Base-by-base conservation (phyloP, 176 grass and related monocot species). In the Oryza coarctata region DNA sequence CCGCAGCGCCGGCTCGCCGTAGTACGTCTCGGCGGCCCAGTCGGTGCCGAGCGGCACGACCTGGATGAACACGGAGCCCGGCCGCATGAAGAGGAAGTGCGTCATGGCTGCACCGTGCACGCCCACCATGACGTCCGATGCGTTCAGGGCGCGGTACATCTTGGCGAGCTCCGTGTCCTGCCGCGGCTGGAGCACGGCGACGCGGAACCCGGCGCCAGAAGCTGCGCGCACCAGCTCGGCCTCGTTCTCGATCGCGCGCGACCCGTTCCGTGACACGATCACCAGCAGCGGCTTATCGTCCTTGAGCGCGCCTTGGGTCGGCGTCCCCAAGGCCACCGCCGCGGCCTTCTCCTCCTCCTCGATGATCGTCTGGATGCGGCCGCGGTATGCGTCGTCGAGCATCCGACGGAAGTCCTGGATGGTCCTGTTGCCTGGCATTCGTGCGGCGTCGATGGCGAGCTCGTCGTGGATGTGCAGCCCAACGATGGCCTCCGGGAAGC, bases 41-140 rank as follows among this genome's bases (percentile, higher is more conserved):
- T 93, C 82, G 13, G 86, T 91, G 26, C 94, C 94, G 0, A 97
- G 88, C 1, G 94, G 91, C 30, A 97, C 94, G 14, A 97, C 81
- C 67, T 97, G 89, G 65, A 97, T 86, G 88, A 93, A 89, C 14
- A 78, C 89, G 7, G 91, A 74, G 41, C 81, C 86, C 5, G 89
- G 91, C 9, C 86, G 76, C 94, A 97, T 97, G 91, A 97, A 97
- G 17, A 97, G 76, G 36, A 97, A 89, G 84, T 97, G 94, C 25
- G 91, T 89, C 90, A 93, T 91, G 55, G 94, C 91, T 2, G 86
- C 88, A 57, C 91, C 91, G 73, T 97, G 91, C 68, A 97, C 89
- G 68, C 91, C 94, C 3, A 93, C 61, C 94, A 97, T 91, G 9
- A 89, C 91, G 76, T 91, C 91, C 3, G 86, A 89, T 1, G 80